Conservation (phyloP, 306 rosid genomes). For the Mimosa pudica region DNA sequence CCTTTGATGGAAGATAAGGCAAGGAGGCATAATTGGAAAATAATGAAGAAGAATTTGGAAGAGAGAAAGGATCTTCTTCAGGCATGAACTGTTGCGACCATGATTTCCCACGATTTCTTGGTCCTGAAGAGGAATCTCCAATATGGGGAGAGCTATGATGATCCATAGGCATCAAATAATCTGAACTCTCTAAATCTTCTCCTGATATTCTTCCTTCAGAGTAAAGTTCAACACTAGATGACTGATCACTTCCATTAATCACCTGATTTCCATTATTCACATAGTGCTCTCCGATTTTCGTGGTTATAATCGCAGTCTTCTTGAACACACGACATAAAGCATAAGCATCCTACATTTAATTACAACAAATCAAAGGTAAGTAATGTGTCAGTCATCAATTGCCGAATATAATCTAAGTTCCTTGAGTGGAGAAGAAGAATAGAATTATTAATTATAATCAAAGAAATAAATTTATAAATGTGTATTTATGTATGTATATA, state of each 20-base stretch:
- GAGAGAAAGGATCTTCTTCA: slow-evolving; percentile 46
- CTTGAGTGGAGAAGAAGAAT: slow-evolving; percentile 6
- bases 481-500: no score
- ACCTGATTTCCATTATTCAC: slow-evolving; percentile 46
- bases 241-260: slow-evolving; percentile 53
- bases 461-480: not conserved
- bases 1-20: slow-evolving; percentile 88
- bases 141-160: slow-evolving; percentile 25
- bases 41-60: slow-evolving; percentile 46
- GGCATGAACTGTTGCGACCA: slow-evolving; percentile 65
- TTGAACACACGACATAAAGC: slow-evolving; percentile 93
- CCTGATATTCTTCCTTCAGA: slow-evolving; percentile 64
- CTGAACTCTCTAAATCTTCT: slow-evolving; percentile 67
- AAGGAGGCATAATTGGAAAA: slow-evolving; percentile 54
- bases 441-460: not conserved
- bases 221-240: slow-evolving; percentile 74
- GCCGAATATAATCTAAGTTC: not conserved
- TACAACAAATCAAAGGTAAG: not conserved
- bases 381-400: not conserved
- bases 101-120: slow-evolving; percentile 44
- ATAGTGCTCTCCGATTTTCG: slow-evolving; percentile 67
- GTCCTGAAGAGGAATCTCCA: slow-evolving; percentile 17
- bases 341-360: slow-evolving; percentile 72
- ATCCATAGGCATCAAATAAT: slow-evolving; percentile 56
- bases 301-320: slow-evolving; percentile 57